A percentile compares a stretch with the other conserved stretches of the same genome.
Conservation (phyloP, 148 eudicot genomes). For the Camellia japonica region DNA sequence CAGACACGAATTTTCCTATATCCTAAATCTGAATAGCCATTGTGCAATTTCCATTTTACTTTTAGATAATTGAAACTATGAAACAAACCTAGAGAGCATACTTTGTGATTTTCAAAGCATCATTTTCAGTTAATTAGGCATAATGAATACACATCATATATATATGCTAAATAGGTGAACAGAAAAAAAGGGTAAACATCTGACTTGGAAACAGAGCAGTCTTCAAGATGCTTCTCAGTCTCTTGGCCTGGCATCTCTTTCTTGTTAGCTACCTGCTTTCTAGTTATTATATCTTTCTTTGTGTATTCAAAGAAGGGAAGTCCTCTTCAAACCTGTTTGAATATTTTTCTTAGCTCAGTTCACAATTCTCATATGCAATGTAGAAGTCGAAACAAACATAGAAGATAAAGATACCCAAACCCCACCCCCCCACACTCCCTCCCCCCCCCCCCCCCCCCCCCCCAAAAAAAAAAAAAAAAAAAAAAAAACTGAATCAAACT, state of each 20-base stretch:
- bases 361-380: neutral
- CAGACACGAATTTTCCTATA: neutral
- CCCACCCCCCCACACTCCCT: too few relatives aligned
- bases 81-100: neutral
- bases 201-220: slow-evolving; percentile 85
- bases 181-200: slow-evolving; percentile 11
- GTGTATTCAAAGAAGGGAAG: neutral
- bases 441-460: too few relatives aligned
- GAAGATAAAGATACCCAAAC: neutral
- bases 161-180: neutral
- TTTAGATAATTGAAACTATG: neutral
- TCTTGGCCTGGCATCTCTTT: slow-evolving; percentile 42
- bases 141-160: neutral
- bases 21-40: neutral
- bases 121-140: neutral
- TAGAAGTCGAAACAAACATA: neutral
- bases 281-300: neutral
- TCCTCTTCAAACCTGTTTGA: neutral
- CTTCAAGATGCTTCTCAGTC: slow-evolving; percentile 67
- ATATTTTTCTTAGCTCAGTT: neutral
- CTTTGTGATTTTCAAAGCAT: neutral
- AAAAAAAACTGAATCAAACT: neutral
- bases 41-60: neutral
- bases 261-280: slow-evolving; percentile 11
- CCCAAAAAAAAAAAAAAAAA: too few relatives aligned